Evolutionary conservation across 2,329 filamentous ascomycete genomes (phyloP).

Genomic region (Proliferodiscus dingleyae): DNA sequence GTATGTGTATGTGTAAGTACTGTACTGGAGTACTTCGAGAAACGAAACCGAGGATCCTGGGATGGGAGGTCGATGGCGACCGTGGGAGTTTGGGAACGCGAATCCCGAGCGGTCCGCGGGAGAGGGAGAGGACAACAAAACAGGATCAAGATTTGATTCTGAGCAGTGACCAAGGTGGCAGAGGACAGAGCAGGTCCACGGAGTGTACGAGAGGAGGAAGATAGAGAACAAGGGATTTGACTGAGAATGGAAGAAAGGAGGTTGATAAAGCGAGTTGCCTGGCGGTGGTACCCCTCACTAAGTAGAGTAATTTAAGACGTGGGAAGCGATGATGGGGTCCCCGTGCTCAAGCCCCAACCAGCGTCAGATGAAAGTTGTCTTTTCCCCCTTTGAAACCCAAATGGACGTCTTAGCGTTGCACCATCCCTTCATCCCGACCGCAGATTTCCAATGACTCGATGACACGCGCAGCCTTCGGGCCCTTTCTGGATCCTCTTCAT

Average conservation of each 20-base stretch:
- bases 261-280: constrained; percentile 11
- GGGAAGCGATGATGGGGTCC: constrained; percentile 17
- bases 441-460: constrained; percentile 21
- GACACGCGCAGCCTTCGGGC: constrained; percentile 26
- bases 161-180: not conserved
- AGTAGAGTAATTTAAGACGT: not conserved
- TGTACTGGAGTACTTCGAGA: constrained; percentile 34
- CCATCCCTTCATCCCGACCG: constrained; percentile 3
- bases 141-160: not conserved
- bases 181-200: not conserved
- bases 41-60: constrained; percentile 20
- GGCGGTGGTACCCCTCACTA: constrained; percentile 9
- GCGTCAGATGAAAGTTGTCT: not conserved
- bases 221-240: constrained; percentile 2
- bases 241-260: constrained; percentile 1
- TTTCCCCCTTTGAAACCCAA: constrained; percentile 14
- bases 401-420: constrained; percentile 19
- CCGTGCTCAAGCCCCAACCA: too few species aligned
- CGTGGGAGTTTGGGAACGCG: constrained; percentile 8
- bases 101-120: not conserved
- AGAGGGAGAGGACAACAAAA: not conserved
- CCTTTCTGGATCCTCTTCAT: constrained; percentile 11
- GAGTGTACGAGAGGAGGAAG: not conserved
- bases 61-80: constrained; percentile 9
- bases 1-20: constrained; percentile 16